Evolutionary conservation across 129 eudicot species (phyloP).

Genomic region (Escallonia herrerae): DNA sequence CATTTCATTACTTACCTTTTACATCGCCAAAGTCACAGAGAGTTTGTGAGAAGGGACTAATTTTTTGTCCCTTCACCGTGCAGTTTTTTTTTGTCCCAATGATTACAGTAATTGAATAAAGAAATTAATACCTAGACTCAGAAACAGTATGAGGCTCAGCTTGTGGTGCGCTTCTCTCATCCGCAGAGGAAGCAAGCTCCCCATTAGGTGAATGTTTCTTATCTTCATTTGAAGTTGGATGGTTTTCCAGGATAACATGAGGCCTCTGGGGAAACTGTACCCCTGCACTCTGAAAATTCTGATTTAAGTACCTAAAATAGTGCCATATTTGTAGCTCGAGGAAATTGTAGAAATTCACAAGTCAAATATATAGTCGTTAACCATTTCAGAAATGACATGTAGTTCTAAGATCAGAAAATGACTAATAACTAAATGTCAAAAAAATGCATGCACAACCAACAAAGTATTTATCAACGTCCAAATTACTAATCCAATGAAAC

Average conservation of each 20-base stretch:
- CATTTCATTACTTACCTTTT: no score
- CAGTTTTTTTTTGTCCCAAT: not conserved
- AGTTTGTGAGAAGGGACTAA: not conserved
- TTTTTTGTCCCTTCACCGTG: not conserved
- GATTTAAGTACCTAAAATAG: not conserved
- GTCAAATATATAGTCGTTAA: no score
- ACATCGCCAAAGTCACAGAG: not conserved
- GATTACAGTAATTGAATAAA: not conserved
- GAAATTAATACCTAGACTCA: slow-evolving; percentile 64
- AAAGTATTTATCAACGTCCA: no score
- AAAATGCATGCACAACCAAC: no score
- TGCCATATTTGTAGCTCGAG: no score
- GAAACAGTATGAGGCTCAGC: slow-evolving; percentile 42
- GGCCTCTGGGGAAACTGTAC: slow-evolving; percentile 75
- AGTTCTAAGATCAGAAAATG: no score
- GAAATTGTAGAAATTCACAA: no score
- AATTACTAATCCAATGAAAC: no score
- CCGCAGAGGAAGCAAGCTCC: slow-evolving; percentile 38
- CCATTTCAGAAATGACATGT: no score
- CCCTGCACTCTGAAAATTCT: slow-evolving; percentile 77
- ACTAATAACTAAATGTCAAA: no score
- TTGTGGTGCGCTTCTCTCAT: slow-evolving; percentile 43
- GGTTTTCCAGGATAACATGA: slow-evolving; percentile 26
- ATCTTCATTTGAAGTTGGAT: slow-evolving; percentile 35
- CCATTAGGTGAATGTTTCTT: slow-evolving; percentile 42